These are phyloP conservation scores for Datisca glomerata DNA, from an alignment of 306 rosid species.

Conservation along the genomic window DNA sequence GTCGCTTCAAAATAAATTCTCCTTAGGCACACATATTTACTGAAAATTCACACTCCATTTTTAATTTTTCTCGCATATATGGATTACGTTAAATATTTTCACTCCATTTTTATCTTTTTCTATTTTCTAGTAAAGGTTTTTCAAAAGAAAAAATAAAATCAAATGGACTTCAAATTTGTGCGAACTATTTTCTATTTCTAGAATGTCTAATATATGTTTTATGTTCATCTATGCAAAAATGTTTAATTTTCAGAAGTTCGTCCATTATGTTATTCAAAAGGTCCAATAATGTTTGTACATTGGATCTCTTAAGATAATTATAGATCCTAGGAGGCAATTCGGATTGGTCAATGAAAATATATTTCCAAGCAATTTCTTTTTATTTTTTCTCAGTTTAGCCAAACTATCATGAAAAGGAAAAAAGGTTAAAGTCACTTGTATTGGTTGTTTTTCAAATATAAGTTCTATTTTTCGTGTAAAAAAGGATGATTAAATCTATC, in stretches of 20 bases:
- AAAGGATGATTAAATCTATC: not conserved
- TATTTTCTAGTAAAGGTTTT: too few relatives aligned
- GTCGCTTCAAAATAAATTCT: conserved; percentile 6
- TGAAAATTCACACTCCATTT: too few relatives aligned
- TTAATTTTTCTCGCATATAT: not conserved
- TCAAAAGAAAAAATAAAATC: too few relatives aligned
- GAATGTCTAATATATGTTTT: too few relatives aligned
- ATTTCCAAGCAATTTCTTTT: not conserved
- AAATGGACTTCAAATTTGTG: not conserved
- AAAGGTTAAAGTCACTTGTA: not conserved
- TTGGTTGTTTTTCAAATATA: not conserved
- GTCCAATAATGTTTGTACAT: not conserved
- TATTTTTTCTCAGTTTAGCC: not conserved
- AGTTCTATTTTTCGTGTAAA: not conserved
- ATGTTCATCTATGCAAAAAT: too few relatives aligned
- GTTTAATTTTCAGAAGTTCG: too few relatives aligned
- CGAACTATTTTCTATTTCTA: not conserved
- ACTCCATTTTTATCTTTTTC: not conserved
- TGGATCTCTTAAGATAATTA: not conserved
- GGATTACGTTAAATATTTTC: not conserved
- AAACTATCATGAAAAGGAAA: not conserved
- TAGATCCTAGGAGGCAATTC: not conserved
- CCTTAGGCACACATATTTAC: not conserved
- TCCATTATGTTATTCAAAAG: not conserved
- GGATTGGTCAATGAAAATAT: not conserved